A percentile compares a stretch with the other conserved stretches of the same genome.
phyloP scores from a whole-genome alignment of 805 yeast species.

The Isabelozyma gotoi region DNA sequence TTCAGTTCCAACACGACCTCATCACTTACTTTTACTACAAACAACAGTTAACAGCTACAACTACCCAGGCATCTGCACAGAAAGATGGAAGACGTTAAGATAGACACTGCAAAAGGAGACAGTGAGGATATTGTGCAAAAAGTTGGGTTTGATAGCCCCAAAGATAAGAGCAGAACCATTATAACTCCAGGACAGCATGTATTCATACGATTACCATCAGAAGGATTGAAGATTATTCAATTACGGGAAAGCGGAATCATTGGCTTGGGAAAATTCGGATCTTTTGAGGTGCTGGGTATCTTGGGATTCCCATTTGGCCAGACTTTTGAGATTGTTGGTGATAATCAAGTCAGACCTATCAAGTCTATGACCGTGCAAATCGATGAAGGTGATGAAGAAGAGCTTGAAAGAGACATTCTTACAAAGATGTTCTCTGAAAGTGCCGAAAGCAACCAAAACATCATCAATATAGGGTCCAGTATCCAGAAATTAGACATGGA shows the following conservation, averaged over 20 bases:
- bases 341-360: conserved; percentile 50
- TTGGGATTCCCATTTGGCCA: conserved; percentile 86
- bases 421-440: conserved; percentile 39
- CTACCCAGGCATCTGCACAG: background rate
- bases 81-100: background rate
- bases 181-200: conserved; percentile 55
- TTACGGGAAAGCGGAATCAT: conserved; percentile 60
- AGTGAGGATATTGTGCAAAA: background rate
- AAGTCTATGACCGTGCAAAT: conserved; percentile 34
- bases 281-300: conserved; percentile 70
- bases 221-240: conserved; percentile 70
- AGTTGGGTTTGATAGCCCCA: background rate
- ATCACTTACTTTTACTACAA: background rate
- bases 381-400: conserved; percentile 30
- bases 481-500: conserved; percentile 72
- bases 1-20: conserved; percentile 9
- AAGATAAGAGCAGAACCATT: conserved; percentile 20
- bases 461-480: conserved; percentile 64
- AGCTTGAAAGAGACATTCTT: conserved; percentile 37
- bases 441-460: conserved; percentile 63
- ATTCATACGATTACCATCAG: conserved; percentile 78
- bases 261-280: conserved; percentile 88
- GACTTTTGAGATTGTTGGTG: conserved; percentile 77
- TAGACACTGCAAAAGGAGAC: background rate
- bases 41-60: background rate